Conservation (phyloP, 495 filamentous ascomycete genomes). For the Neurospora sublineolata region DNA sequence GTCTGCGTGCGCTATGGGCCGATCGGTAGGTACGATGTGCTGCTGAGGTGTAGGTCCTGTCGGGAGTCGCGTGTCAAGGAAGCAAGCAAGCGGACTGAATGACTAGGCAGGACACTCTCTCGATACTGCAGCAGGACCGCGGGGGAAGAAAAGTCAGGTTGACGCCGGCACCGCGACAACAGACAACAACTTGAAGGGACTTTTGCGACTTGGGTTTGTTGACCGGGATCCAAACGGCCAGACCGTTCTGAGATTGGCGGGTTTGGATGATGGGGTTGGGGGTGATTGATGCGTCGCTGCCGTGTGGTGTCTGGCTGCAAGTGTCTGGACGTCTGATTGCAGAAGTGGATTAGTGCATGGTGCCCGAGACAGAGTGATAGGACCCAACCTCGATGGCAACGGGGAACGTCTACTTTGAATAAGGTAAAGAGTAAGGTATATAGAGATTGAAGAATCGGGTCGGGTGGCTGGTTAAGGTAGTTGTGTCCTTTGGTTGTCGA, state of each 20-base stretch:
- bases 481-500: background rate
- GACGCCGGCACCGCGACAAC: background rate
- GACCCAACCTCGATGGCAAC: background rate
- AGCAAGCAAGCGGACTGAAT: background rate
- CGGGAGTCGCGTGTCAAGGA: background rate
- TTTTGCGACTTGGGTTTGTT: background rate
- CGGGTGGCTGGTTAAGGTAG: background rate
- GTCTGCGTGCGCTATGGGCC: background rate
- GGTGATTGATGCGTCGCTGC: background rate
- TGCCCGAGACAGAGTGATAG: background rate
- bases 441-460: background rate
- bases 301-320: background rate
- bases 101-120: background rate
- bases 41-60: background rate
- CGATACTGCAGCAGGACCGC: background rate
- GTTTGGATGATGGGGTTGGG: background rate
- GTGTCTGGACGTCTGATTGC: background rate
- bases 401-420: background rate
- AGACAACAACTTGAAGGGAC: background rate
- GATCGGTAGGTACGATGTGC: background rate
- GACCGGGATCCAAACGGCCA: background rate
- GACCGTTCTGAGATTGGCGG: background rate
- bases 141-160: background rate
- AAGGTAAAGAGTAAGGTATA: background rate
- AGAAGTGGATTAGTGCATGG: background rate